Percentiles rank a stretch among this genome's conserved stretches.
Evolutionary conservation across 1,284 basidiomycete species (phyloP).

Genomic region (Naganishia sp.): DNA sequence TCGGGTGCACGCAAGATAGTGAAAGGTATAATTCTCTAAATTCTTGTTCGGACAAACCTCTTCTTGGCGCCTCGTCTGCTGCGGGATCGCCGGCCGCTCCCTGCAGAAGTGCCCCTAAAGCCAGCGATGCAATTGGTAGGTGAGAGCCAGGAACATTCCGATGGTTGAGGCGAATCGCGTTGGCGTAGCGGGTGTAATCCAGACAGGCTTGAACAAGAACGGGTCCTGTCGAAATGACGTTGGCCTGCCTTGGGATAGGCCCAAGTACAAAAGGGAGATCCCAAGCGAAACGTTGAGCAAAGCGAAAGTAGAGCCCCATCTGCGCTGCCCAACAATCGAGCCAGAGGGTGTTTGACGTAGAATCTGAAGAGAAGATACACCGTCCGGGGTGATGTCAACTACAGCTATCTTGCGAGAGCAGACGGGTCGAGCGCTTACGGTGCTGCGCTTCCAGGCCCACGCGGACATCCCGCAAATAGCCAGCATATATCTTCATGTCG

Average conservation of each 20-base stretch:
- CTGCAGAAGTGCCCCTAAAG: slow-evolving; percentile 8
- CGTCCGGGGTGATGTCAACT: background rate
- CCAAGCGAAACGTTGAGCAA: slow-evolving; percentile 5
- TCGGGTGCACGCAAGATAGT: slow-evolving; percentile 15
- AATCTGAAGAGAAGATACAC: background rate
- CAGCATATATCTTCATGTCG: slow-evolving; percentile 4
- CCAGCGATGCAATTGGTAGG: slow-evolving; percentile 8
- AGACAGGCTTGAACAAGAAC: slow-evolving; percentile 9
- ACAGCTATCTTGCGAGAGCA: background rate
- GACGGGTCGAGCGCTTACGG: background rate
- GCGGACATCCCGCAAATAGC: background rate
- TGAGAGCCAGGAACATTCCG: slow-evolving; percentile 13
- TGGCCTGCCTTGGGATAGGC: background rate
- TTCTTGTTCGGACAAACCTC: background rate
- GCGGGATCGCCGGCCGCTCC: background rate
- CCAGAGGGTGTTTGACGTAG: background rate
- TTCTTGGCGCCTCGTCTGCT: background rate
- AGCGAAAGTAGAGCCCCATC: slow-evolving; percentile 20
- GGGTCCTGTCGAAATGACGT: slow-evolving; percentile 5
- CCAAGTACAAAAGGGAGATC: slow-evolving; percentile 9
- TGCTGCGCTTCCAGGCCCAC: background rate
- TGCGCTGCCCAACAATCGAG: slow-evolving; percentile 16
- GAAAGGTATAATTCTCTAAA: background rate
- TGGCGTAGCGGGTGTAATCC: background rate
- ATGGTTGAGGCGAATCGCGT: background rate